Conservation (phyloP, 352 stramenopile genomes). For the Phytophthora citricola region DNA sequence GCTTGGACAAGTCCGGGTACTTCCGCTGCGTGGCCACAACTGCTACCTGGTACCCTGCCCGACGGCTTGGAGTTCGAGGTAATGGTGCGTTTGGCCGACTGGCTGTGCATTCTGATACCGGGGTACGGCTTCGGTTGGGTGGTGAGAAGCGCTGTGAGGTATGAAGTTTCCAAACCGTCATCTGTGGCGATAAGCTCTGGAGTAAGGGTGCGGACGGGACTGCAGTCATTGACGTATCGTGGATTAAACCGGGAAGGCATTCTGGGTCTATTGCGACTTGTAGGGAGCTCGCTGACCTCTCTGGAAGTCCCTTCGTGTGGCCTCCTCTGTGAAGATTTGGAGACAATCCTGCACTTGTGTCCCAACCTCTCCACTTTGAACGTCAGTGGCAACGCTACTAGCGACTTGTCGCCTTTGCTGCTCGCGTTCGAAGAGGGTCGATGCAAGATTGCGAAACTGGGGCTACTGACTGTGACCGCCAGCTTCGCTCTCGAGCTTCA, state of each 20-base stretch:
- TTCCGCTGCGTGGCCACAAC: conserved; percentile 22
- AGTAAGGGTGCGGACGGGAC: conserved; percentile 1
- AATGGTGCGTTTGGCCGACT: conserved; percentile 26
- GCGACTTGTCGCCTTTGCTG: conserved; percentile 25
- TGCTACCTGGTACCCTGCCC: conserved; percentile 3
- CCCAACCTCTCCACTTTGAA: conserved; percentile 35
- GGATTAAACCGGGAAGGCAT: conserved; percentile 27
- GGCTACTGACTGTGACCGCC: conserved; percentile 22
- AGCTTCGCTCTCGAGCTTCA: background rate
- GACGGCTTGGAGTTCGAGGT: conserved; percentile 44
- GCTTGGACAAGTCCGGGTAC: conserved; percentile 15
- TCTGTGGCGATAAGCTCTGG: background rate
- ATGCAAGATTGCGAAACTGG: conserved; percentile 27
- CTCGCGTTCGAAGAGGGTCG: conserved; percentile 9
- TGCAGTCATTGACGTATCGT: conserved; percentile 32
- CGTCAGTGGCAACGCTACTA: conserved; percentile 16
- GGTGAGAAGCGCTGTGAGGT: conserved; percentile 22
- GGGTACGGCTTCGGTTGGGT: conserved; percentile 48
- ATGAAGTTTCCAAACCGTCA: conserved; percentile 11
- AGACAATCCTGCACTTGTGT: conserved; percentile 24
- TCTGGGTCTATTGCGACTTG: conserved; percentile 13
- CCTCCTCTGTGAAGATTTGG: conserved; percentile 22
- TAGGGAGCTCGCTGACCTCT: conserved; percentile 24
- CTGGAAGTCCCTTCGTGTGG: conserved; percentile 30
- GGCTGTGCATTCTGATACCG: conserved; percentile 44